Percentiles rank a stretch among this genome's conserved stretches.
Evolutionary conservation across 257 asterid species (phyloP).

Genomic region (Capsicum baccatum): DNA sequence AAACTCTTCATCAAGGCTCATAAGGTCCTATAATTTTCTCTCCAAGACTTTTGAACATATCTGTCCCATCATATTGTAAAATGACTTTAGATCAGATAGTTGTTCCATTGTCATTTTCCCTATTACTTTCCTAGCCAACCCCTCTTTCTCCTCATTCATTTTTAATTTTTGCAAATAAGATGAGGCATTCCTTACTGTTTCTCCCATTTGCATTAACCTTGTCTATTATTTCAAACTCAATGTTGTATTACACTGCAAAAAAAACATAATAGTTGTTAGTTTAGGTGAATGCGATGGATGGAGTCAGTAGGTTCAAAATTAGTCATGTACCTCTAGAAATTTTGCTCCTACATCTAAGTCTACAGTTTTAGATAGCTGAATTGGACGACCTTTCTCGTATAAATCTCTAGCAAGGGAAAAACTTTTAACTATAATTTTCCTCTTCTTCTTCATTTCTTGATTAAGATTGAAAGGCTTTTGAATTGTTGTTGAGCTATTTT

Average conservation of each 20-base stretch:
- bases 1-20: slow-evolving; percentile 27
- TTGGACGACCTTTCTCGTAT: slow-evolving; percentile 32
- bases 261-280: background rate
- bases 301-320: background rate
- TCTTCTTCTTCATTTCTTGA: slow-evolving; percentile 52
- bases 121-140: slow-evolving; percentile 47
- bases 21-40: slow-evolving; percentile 36
- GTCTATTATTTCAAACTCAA: slow-evolving; percentile 49
- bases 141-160: slow-evolving; percentile 45
- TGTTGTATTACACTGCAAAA: slow-evolving; percentile 46
- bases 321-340: slow-evolving; percentile 45
- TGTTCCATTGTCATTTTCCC: slow-evolving; percentile 52
- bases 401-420: slow-evolving; percentile 50
- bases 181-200: slow-evolving; percentile 53
- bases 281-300: background rate
- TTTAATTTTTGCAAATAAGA: slow-evolving; percentile 40
- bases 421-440: slow-evolving; percentile 45
- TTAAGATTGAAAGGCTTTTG: slow-evolving; percentile 41
- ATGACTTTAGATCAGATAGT: slow-evolving; percentile 43
- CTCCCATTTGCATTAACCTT: slow-evolving; percentile 58
- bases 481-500: slow-evolving; percentile 26
- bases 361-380: slow-evolving; percentile 26
- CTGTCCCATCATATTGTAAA: slow-evolving; percentile 54
- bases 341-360: slow-evolving; percentile 46
- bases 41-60: slow-evolving; percentile 51